These are phyloP conservation scores for Hypholoma fasciculare DNA, from an alignment of 768 basidiomycete genomes.

Conservation along the genomic window DNA sequence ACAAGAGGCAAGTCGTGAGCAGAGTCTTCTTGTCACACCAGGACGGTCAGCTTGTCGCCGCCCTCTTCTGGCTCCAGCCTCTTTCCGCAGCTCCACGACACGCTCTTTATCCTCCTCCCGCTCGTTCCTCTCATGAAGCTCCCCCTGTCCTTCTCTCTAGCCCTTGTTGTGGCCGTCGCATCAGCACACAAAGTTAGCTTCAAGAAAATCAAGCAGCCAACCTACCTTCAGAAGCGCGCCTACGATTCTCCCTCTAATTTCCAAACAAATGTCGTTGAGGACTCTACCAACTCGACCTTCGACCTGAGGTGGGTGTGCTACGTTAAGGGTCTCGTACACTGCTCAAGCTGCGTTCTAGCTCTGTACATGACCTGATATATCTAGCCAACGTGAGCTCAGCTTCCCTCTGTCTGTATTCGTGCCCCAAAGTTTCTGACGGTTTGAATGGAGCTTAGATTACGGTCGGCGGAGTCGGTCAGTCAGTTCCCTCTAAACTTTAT, in stretches of 20 bases:
- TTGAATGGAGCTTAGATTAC: constrained; percentile 49
- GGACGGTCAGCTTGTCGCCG: constrained; percentile 13
- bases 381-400: constrained; percentile 63
- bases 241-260: constrained; percentile 25
- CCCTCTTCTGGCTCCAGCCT: constrained; percentile 13
- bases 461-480: constrained; percentile 60
- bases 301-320: constrained; percentile 42
- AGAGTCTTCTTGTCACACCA: constrained; percentile 1
- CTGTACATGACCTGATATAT: constrained; percentile 77
- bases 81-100: constrained; percentile 19
- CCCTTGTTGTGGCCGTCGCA: constrained; percentile 35
- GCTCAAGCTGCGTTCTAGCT: constrained; percentile 40
- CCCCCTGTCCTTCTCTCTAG: constrained; percentile 35
- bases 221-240: constrained; percentile 37
- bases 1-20: constrained; percentile 13
- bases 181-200: constrained; percentile 49
- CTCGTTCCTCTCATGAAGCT: constrained; percentile 39
- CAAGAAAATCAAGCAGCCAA: constrained; percentile 40
- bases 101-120: constrained; percentile 25
- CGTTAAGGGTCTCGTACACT: background rate
- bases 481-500: background rate
- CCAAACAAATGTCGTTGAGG: constrained; percentile 34
- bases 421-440: constrained; percentile 3
- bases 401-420: background rate
- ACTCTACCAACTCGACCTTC: constrained; percentile 31